Evolutionary conservation across 139 green algal genomes (phyloP).

Genomic region (Eudorina sp.): DNA sequence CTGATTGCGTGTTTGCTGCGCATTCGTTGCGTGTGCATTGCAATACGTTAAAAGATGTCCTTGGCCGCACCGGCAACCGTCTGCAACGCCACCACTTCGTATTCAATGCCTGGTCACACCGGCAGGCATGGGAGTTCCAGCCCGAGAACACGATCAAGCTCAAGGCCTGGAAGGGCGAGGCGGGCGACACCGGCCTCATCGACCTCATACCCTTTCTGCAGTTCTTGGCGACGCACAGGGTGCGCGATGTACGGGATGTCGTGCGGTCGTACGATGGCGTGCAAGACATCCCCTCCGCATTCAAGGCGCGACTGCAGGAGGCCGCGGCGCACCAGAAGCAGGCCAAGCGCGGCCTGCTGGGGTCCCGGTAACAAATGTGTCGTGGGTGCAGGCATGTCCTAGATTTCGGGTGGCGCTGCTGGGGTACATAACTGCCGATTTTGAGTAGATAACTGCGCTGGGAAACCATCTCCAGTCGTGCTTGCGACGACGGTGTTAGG

Average conservation of each 20-base stretch:
- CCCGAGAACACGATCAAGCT: conserved; percentile 94
- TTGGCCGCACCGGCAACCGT: no score
- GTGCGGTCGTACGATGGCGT: conserved; percentile 85
- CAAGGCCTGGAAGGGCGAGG: conserved; percentile 76
- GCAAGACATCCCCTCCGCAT: conserved; percentile 87
- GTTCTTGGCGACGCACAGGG: conserved; percentile 58
- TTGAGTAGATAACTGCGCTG: no score
- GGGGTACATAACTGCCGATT: no score
- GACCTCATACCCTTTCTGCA: conserved; percentile 83
- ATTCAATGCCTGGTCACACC: no score
- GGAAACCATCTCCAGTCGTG: no score
- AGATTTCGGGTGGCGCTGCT: no score
- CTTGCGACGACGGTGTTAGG: no score
- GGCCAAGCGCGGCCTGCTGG: conserved; percentile 1
- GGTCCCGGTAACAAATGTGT: neutral
- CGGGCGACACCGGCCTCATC: conserved; percentile 87
- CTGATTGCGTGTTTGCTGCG: no score
- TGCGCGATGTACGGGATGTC: conserved; percentile 55
- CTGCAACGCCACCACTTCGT: no score
- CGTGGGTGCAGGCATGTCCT: no score
- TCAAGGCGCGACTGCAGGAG: conserved; percentile 77
- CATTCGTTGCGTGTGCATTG: no score
- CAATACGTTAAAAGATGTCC: no score
- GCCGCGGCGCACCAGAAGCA: conserved; percentile 56
- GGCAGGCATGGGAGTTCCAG: conserved; percentile 81